These are phyloP conservation scores for Penicillium angulare DNA, from an alignment of 495 filamentous ascomycete genomes.

Conservation along the genomic window DNA sequence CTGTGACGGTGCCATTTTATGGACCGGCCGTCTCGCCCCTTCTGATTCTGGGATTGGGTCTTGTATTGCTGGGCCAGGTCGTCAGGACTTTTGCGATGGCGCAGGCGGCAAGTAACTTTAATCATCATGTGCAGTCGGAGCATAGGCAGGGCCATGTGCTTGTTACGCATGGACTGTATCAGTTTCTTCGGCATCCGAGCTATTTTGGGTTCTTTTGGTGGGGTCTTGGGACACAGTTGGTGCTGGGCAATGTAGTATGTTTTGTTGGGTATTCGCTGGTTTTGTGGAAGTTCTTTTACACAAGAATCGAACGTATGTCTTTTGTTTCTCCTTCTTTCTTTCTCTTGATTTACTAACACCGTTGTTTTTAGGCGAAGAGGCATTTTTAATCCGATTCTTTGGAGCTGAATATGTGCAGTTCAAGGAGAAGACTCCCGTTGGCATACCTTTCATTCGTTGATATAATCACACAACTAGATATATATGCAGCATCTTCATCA, in stretches of 20 bases:
- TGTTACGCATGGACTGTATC: constrained; percentile 71
- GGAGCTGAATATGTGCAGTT: constrained; percentile 78
- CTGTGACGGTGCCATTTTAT: constrained; percentile 13
- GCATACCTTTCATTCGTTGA: constrained; percentile 67
- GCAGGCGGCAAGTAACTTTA: constrained; percentile 88
- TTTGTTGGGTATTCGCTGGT: constrained; percentile 69
- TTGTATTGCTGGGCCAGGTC: constrained; percentile 71
- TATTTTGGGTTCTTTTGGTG: constrained; percentile 99
- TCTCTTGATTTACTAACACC: neutral
- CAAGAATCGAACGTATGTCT: constrained; percentile 63
- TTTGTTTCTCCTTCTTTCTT: constrained; percentile 1
- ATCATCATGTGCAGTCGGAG: constrained; percentile 73
- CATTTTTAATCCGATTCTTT: constrained; percentile 75
- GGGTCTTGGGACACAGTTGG: constrained; percentile 89
- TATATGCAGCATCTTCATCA: too few species aligned
- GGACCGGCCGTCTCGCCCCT: constrained; percentile 19
- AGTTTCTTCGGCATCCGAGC: constrained; percentile 71
- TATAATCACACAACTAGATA: too few species aligned
- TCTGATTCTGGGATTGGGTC: constrained; percentile 53
- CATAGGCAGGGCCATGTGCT: constrained; percentile 68
- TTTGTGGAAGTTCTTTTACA: constrained; percentile 80
- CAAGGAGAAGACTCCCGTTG: constrained; percentile 60
- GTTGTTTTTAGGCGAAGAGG: constrained; percentile 65
- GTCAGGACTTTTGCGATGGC: constrained; percentile 78
- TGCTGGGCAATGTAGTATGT: constrained; percentile 81